Conservation (phyloP, 148 eudicot genomes). For the Arbutus unedo region DNA sequence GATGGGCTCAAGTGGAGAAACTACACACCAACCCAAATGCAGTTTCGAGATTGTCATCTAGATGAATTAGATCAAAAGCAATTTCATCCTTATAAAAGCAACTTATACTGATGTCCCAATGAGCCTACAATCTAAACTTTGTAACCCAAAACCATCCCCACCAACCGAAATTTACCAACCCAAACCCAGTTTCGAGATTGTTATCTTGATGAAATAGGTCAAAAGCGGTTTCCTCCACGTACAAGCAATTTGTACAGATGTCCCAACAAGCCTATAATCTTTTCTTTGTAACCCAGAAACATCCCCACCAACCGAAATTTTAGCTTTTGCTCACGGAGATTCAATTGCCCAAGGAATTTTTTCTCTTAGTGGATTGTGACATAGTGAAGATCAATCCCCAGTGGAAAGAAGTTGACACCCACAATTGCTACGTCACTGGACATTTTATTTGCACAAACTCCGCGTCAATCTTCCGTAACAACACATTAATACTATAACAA, state of each 20-base stretch:
- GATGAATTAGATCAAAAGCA: background rate
- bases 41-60: background rate
- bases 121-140: background rate
- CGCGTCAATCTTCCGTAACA: background rate
- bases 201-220: background rate
- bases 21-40: background rate
- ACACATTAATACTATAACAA: background rate
- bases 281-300: background rate
- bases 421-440: background rate
- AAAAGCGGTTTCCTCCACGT: background rate
- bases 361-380: background rate
- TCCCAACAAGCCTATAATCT: background rate
- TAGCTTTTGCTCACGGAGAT: background rate
- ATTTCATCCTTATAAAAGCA: background rate
- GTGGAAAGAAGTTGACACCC: background rate
- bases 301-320: no score
- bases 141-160: no score
- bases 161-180: background rate
- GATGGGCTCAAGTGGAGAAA: background rate
- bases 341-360: background rate
- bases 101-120: background rate
- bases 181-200: background rate
- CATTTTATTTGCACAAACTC: background rate
- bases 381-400: background rate
- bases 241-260: background rate